Base-by-base conservation (phyloP, 169 alveolate species). In the Cryptosporidium ubiquitum region DNA sequence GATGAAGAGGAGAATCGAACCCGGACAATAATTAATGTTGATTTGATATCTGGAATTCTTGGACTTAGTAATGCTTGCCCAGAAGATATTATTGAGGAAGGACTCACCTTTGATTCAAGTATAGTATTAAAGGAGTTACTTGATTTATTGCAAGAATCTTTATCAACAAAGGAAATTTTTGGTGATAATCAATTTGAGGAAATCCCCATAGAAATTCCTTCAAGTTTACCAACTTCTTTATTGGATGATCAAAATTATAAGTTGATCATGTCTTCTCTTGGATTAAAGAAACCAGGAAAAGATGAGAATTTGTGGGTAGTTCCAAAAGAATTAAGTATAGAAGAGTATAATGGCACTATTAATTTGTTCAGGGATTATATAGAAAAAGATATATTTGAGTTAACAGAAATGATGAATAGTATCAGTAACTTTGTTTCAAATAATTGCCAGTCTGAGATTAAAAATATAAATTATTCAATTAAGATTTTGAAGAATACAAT, bases 141-240 rank as follows among this genome's bases (percentile, higher is more conserved):
- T 47, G 39, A n/a, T 10, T 29, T 79, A 37, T 29, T 64, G 47
- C 79, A 79, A n/a, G 89, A 79, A 26, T 49, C 75, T 58, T 47
- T 23, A 23, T 60, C 68, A 7, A 79, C 89, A 58, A 57, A 73
- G 40, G 79, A 79, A 42, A 73, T 79, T 37, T 29, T 61, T 20
- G 33, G 64, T 37, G 70, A 73, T 37, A 18, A 49, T 0, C 29
- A 37, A 33, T 35, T 79, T 29, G 89, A 61, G 47, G 89, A 79
- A n/a, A 79, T 79, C 37, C 89, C 89, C 37, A 49, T 79, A 14
- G 89, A 79, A 33, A 26, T 66, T 23, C 89, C 89, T 3, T 35
- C 89, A 2, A 40, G 52, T 3, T n/a, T 64, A 1, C 89, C 89
- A 7, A 60, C 18, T 64, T 42, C 79, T 10, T 55, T 79, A 31